These are phyloP conservation scores for Solanum chilense DNA, from an alignment of 257 asterid species.

Conservation along the genomic window DNA sequence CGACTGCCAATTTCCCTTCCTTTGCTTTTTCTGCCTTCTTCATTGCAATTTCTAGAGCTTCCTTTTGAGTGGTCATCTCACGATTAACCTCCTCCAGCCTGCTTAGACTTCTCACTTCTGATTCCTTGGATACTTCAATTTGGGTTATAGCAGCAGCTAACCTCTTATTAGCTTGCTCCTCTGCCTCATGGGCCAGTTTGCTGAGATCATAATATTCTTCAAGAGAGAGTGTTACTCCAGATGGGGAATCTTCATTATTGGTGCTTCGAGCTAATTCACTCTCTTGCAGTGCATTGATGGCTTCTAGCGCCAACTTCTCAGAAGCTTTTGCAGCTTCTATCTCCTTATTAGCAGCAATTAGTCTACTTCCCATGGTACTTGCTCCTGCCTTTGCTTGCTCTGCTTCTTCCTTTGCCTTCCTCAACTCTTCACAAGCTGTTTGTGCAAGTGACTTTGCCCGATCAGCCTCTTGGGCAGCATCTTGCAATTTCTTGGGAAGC, in stretches of 20 bases:
- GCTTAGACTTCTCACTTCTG: conserved; percentile 51
- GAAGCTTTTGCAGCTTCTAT: conserved; percentile 87
- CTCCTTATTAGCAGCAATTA: conserved; percentile 73
- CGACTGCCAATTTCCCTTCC: conserved; percentile 67
- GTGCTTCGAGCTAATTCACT: conserved; percentile 54
- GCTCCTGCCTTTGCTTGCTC: conserved; percentile 70
- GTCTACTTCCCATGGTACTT: conserved; percentile 46
- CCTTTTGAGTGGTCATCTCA: conserved; percentile 42
- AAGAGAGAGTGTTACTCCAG: conserved; percentile 53
- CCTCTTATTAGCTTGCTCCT: conserved; percentile 60
- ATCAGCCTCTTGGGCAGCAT: conserved; percentile 65
- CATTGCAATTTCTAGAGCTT: conserved; percentile 39
- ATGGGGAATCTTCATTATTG: conserved; percentile 30
- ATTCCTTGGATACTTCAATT: conserved; percentile 71
- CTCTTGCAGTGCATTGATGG: conserved; percentile 67
- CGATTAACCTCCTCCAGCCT: conserved; percentile 60
- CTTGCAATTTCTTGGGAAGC: conserved; percentile 64
- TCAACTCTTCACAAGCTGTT: conserved; percentile 42
- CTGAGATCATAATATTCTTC: conserved; percentile 86
- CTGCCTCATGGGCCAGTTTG: conserved; percentile 80
- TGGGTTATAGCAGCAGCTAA: conserved; percentile 58
- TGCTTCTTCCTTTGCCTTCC: conserved; percentile 62
- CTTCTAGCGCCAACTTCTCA: conserved; percentile 85
- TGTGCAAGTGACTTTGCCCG: conserved; percentile 37
- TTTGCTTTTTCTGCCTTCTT: conserved; percentile 65